Base-by-base conservation (phyloP, 768 basidiomycete species). In the Termitomyces sp. region DNA sequence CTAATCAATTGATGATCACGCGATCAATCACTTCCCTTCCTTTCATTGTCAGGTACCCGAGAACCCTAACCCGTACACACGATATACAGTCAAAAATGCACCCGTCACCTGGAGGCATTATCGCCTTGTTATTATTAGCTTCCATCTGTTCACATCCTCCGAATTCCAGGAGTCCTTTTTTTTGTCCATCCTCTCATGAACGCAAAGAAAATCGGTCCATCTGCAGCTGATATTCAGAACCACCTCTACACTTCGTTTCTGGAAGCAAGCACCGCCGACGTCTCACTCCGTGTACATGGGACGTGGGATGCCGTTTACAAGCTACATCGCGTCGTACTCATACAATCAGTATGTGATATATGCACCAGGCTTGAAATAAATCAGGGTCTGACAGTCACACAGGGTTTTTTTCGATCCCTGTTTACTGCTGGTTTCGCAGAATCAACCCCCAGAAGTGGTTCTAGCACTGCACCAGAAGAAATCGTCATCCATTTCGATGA, bases 341-440 rank as follows among this genome's bases (percentile, higher is more conserved):
- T 93, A 43, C 94, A 96, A 70, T 85, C 92, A 9, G 91, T 91
- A 54, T 54, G 84, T 79, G 7, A 12, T 30, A 14, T 48, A 15
- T 37, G 19, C 44, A 26, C 46, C 19, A 44, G 30, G 30, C 41
- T 15, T 14, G 3, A 10, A 6, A 5, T 7, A 38, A 5, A 17
- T 47, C 40, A 40, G 9, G 44, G 46, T 30, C 23, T 43, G 40
- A 58, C 50, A 38, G 62, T 1, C 17, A 12, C 23, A 2, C 64
- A 90, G 86, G 94, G 89, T 11, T 97, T 93, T 78, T 95, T 96
- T 72, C 79, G 83, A 48, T 86, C 90, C 33, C 80, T 97, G 21
- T 97, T 96, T 71, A 91, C 88, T 0, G 80, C 84, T 1, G 90
- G 87, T 3, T 92, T 90, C 64, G 71, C 77, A 31, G 91, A 92